A percentile compares a stretch with the other conserved stretches of the same genome.
These are phyloP conservation scores for Silene coronaria DNA, from an alignment of 179 eudicot species.

Conservation along the genomic window DNA sequence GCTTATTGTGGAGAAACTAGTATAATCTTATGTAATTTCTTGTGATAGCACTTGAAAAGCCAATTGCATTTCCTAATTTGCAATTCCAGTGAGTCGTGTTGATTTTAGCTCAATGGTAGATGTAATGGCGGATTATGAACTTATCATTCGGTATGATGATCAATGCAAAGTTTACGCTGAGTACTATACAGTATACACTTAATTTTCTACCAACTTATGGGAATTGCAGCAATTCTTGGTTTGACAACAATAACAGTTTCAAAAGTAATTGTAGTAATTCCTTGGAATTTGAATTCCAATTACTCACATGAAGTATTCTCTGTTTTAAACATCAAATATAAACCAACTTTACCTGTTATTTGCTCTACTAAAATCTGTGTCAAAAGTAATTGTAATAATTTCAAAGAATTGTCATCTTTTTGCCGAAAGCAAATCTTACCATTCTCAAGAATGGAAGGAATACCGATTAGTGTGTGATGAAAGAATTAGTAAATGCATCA, in stretches of 20 bases:
- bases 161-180: not conserved
- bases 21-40: constrained; percentile 4
- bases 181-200: not conserved
- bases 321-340: no score
- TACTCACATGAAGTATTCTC: no score
- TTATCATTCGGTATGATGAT: constrained; percentile 1
- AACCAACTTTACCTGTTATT: no score
- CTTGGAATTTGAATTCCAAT: no score
- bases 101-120: not conserved
- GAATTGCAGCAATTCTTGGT: not conserved
- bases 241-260: not conserved
- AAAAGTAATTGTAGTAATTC: no score
- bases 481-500: not conserved
- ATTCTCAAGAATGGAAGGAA: no score
- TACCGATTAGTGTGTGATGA: not conserved
- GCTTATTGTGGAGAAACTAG: not conserved
- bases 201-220: not conserved
- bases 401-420: no score
- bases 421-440: no score
- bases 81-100: not conserved
- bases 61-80: not conserved
- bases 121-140: not conserved
- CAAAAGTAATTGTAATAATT: no score
- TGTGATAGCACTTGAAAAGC: not conserved
- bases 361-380: no score